Conservation (phyloP, 305 asterid species). For the Rubia balearica region DNA sequence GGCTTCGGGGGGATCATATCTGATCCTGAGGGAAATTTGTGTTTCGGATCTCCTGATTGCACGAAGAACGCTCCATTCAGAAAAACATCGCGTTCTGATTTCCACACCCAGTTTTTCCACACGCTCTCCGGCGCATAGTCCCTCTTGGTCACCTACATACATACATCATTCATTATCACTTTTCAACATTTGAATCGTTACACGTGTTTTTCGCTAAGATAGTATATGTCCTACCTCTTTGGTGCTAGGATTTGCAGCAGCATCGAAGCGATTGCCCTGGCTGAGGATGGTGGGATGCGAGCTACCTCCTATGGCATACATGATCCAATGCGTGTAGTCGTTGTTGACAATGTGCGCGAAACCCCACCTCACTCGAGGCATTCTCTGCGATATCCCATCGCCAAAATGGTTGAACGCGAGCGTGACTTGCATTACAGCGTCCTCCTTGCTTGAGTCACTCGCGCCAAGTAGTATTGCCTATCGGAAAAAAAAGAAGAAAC, state of each 20-base stretch:
- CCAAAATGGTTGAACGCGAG: constrained; percentile 34
- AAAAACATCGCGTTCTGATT: constrained; percentile 29
- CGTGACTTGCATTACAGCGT: constrained; percentile 24
- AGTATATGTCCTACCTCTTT: constrained; percentile 20
- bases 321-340: constrained; percentile 32
- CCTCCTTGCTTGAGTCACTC: constrained; percentile 20
- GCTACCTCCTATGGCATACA: constrained; percentile 40
- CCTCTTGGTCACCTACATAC: constrained; percentile 31
- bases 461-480: constrained; percentile 34
- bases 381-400: constrained; percentile 27
- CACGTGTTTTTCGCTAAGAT: background rate
- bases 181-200: background rate
- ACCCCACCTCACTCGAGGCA: constrained; percentile 38
- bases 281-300: constrained; percentile 30
- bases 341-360: constrained; percentile 31
- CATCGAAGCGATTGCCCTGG: constrained; percentile 33
- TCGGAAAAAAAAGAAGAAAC: background rate
- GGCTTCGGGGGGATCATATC: constrained; percentile 23
- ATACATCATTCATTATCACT: background rate
- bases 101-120: constrained; percentile 35
- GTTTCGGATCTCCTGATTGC: constrained; percentile 27
- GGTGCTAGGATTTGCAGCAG: constrained; percentile 23
- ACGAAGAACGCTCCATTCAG: constrained; percentile 32
- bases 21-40: constrained; percentile 13
- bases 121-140: constrained; percentile 25